These are phyloP conservation scores for Sarocladiaceae sp. DNA, from an alignment of 2,329 filamentous ascomycete species.

Conservation along the genomic window DNA sequence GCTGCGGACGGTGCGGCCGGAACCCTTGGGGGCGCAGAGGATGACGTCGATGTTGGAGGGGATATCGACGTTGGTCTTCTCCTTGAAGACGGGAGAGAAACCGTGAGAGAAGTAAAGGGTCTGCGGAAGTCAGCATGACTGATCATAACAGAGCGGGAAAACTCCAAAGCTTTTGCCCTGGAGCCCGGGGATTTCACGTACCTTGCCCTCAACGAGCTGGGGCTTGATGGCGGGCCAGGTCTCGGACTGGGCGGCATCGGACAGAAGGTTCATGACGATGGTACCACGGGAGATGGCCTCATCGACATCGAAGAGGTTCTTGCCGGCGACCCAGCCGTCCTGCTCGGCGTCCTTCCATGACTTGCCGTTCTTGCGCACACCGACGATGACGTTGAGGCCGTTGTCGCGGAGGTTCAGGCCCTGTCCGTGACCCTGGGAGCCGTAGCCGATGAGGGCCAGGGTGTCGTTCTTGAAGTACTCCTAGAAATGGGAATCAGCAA, in stretches of 20 bases:
- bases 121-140: slow-evolving; percentile 35
- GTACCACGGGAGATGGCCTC: slow-evolving; percentile 91
- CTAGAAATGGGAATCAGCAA: slow-evolving; percentile 38
- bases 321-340: slow-evolving; percentile 96
- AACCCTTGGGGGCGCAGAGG: slow-evolving; percentile 98
- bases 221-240: slow-evolving; percentile 99
- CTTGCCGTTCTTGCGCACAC: slow-evolving; percentile 95
- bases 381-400: slow-evolving; percentile 97
- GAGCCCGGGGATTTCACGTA: slow-evolving; percentile 33
- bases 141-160: background rate
- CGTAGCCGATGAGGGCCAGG: slow-evolving; percentile 97
- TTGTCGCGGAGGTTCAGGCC: slow-evolving; percentile 99
- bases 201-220: slow-evolving; percentile 97
- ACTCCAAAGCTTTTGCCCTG: background rate
- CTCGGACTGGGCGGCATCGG: slow-evolving; percentile 95
- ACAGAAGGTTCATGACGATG: slow-evolving; percentile 98
- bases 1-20: slow-evolving; percentile 94
- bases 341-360: slow-evolving; percentile 97
- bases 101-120: slow-evolving; percentile 99
- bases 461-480: slow-evolving; percentile 99
- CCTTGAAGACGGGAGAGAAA: slow-evolving; percentile 99
- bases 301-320: slow-evolving; percentile 98
- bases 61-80: slow-evolving; percentile 97
- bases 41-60: slow-evolving; percentile 96
- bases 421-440: slow-evolving; percentile 95